A percentile compares a stretch with the other conserved stretches of the same genome.
Evolutionary conservation across 1,139 yeast genomes (phyloP).

Genomic region (Groenewaldozyma sp.): DNA sequence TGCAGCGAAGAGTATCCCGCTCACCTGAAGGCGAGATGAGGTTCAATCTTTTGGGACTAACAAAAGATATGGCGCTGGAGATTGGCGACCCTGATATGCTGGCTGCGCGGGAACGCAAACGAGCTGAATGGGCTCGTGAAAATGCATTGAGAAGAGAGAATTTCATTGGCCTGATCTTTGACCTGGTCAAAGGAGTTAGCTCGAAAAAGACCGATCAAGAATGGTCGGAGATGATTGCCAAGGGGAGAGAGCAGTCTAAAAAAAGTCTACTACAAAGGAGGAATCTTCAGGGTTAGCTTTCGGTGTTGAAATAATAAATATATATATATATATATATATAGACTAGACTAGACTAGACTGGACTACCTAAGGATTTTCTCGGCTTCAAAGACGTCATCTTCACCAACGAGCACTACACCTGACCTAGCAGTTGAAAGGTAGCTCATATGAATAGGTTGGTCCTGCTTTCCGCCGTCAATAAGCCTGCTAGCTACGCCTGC

Average conservation of each 20-base stretch:
- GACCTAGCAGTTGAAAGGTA: conserved; percentile 56
- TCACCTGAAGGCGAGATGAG: conserved; percentile 44
- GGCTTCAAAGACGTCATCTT: conserved; percentile 35
- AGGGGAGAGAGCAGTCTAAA: conserved; percentile 20
- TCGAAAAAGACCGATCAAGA: conserved; percentile 34
- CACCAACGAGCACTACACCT: conserved; percentile 52
- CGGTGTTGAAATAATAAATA: too few species aligned
- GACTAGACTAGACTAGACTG: too few species aligned
- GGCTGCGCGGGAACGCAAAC: conserved; percentile 29
- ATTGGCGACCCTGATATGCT: conserved; percentile 35
- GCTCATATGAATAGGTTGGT: conserved; percentile 38
- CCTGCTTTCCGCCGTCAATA: conserved; percentile 20
- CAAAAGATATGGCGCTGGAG: conserved; percentile 37
- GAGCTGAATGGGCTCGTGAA: conserved; percentile 35
- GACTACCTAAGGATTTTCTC: conserved; percentile 9
- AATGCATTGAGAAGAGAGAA: conserved; percentile 45
- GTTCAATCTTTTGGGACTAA: conserved; percentile 51
- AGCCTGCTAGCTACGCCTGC: conserved; percentile 54
- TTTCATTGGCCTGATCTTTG: conserved; percentile 44
- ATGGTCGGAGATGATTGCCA: conserved; percentile 35
- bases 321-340: too few species aligned
- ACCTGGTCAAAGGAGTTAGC: conserved; percentile 36
- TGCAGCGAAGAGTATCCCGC: conserved; percentile 39
- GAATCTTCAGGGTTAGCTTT: neutral
- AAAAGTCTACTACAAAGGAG: neutral